Evolutionary conservation across 176 grass and related monocot genomes (phyloP), one percentile per base, ranked within the genome.

Genomic region (Areca catechu): DNA sequence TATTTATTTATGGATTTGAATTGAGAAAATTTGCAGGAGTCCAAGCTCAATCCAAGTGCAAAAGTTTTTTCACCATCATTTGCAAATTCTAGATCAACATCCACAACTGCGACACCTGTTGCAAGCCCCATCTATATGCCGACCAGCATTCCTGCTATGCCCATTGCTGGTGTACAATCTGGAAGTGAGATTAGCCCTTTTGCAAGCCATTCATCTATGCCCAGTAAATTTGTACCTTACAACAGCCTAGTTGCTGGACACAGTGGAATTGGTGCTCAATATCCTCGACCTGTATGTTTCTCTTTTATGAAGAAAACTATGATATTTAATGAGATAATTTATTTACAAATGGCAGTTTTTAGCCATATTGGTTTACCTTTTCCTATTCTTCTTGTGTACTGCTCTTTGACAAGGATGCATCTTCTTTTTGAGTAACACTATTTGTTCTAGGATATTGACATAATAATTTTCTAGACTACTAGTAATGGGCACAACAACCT

Each of bases 31-130:
- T 85, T 85, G 56, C 86, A 97, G 92, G 80, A 82, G 72, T 97
- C 79, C 48, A 97, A 91, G 74, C 86, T 97, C 72, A 97, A 91
- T 70, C 86, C 92, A 74, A 68, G 62, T 56, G 92, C 92, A 57
- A 85, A 78, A 73, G 68, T 74, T 72, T 97, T 97, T 20, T 84
- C 86, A 68, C 92, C 92, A 72, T 86, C 77, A 71, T 72, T 79
- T 79, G 48, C 71, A 49, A 97, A 80, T 75, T 65, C 68, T 58
- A 87, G 70, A 71, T 74, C 67, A 22, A 12, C 68, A 53, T 15
- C 53, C 57, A 59, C 74, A 74, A 70, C 76, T 57, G 68, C 34
- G 28, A 50, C 92, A 49, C 67, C 68, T 64, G 16, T 71, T 67
- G 58, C 63, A 28, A 85, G 76, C 83, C 60, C 71, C 65, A 74